Conservation (phyloP, 805 yeast genomes). For the Saccharomycopsis capsularis region DNA sequence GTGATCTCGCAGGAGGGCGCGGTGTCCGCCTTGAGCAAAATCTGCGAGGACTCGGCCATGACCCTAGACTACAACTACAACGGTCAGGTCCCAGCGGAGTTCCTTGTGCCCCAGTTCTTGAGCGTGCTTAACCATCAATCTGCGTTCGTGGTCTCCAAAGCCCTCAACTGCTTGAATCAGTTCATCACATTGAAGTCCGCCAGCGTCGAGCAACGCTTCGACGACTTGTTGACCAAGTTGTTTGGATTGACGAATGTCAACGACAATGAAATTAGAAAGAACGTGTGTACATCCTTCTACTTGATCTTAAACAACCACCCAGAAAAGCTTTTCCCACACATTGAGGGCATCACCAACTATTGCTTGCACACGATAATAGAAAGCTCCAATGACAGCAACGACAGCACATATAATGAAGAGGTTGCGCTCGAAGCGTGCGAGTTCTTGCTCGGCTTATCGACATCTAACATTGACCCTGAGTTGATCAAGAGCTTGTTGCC, state of each 20-base stretch:
- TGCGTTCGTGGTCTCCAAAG: conserved; percentile 49
- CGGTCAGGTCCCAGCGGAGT: conserved; percentile 61
- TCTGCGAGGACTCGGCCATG: conserved; percentile 80
- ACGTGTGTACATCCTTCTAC: conserved; percentile 72
- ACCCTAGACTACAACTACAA: conserved; percentile 58
- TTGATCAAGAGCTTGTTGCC: conserved; percentile 52
- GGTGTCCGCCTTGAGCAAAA: conserved; percentile 71
- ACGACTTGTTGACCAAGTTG: conserved; percentile 54
- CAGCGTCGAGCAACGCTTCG: conserved; percentile 55
- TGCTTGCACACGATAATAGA: conserved; percentile 69
- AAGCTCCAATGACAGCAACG: conserved; percentile 1
- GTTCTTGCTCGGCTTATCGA: conserved; percentile 70
- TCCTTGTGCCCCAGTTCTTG: conserved; percentile 60
- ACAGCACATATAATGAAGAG: conserved; percentile 42
- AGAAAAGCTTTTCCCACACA: conserved; percentile 70
- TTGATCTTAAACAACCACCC: conserved; percentile 69
- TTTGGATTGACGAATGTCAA: conserved; percentile 62
- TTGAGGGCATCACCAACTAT: conserved; percentile 80
- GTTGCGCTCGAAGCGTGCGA: conserved; percentile 93
- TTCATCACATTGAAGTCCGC: conserved; percentile 67
- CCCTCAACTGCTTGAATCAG: conserved; percentile 69
- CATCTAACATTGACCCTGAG: conserved; percentile 45
- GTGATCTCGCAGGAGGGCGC: conserved; percentile 60
- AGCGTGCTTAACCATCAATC: conserved; percentile 38
- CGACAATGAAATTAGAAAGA: conserved; percentile 55